Conservation (phyloP, 371 early-diverging fungal genomes). For the Dichotomocladium elegans region DNA sequence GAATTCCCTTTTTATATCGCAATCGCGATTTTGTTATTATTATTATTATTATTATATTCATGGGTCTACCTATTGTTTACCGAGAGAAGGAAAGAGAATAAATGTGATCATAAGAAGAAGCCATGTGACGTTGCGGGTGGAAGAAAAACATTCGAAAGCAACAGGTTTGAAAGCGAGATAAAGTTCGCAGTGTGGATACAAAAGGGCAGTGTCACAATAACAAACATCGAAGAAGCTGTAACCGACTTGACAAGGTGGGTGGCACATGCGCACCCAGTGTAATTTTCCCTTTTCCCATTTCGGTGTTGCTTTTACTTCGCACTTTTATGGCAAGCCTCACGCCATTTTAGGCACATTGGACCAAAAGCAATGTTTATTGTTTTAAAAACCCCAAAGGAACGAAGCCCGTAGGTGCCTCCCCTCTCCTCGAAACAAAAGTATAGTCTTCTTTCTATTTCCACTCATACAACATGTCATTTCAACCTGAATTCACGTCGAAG, state of each 20-base stretch:
- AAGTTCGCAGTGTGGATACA: no score
- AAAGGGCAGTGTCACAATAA: neutral
- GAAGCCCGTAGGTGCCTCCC: neutral
- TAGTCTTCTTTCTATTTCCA: neutral
- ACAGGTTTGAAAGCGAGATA: no score
- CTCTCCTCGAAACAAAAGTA: no score
- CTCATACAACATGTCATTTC: neutral
- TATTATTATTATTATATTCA: no score
- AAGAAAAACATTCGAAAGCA: no score
- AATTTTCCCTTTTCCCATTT: neutral
- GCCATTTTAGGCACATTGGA: neutral
- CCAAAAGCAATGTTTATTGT: constrained; percentile 1
- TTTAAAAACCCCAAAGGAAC: neutral
- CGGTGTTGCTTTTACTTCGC: constrained; percentile 2
- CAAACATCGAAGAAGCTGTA: neutral
- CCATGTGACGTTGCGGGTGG: no score
- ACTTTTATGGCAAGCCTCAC: constrained; percentile 3
- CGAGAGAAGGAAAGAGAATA: no score
- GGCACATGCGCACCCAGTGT: no score
- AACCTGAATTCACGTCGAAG: neutral
- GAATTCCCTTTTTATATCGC: neutral
- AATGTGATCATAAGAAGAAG: no score
- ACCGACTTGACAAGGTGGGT: neutral
- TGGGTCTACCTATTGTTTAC: no score
- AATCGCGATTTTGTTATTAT: neutral